Evolutionary conservation across 805 yeast genomes (phyloP).

Genomic region (Cyberlindnera misumaiensis): DNA sequence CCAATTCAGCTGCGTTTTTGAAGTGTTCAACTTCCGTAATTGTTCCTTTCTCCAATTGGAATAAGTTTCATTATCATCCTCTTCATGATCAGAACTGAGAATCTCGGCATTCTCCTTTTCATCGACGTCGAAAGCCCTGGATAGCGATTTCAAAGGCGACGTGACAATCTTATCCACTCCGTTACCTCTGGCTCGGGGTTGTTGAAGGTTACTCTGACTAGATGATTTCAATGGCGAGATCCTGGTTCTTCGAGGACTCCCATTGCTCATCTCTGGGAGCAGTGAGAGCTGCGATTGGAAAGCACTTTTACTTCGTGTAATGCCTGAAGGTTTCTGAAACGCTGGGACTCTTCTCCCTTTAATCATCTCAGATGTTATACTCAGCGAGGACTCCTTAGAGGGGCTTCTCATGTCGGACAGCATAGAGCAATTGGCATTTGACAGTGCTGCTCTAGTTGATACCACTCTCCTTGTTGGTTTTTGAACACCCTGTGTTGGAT

Average conservation of each 20-base stretch:
- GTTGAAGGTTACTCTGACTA: conserved; percentile 8
- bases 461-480: conserved; percentile 17
- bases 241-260: conserved; percentile 10
- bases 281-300: conserved; percentile 19
- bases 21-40: conserved; percentile 18
- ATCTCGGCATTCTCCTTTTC: conserved; percentile 9
- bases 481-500: conserved; percentile 14
- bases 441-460: conserved; percentile 8
- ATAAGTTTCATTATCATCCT: conserved; percentile 13
- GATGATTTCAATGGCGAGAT: conserved; percentile 13
- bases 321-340: conserved; percentile 6
- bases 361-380: conserved; percentile 8
- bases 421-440: conserved; percentile 10
- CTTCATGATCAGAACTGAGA: background rate
- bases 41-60: conserved; percentile 24
- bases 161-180: conserved; percentile 13
- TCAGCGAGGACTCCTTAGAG: conserved; percentile 4
- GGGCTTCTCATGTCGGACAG: conserved; percentile 13
- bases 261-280: conserved; percentile 10
- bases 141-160: conserved; percentile 22
- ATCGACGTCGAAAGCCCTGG: conserved; percentile 1
- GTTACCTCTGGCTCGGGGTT: conserved; percentile 4
- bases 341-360: conserved; percentile 6
- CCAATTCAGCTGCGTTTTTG: conserved; percentile 7
- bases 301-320: conserved; percentile 17